Evolutionary conservation across 345 rosid genomes (phyloP).

Genomic region (Acer negundo): DNA sequence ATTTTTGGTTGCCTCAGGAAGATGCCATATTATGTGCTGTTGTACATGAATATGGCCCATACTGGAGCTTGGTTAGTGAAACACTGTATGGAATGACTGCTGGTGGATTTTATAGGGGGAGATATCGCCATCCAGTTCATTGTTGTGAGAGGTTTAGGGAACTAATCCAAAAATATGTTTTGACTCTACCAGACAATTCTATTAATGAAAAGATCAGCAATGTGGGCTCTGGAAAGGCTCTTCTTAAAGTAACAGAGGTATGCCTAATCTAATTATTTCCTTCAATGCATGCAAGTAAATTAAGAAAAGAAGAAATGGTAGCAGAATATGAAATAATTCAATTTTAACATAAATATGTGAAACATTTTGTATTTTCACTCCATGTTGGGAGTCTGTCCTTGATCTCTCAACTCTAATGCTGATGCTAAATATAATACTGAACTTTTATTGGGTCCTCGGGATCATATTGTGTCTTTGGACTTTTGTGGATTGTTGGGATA

Average conservation of each 20-base stretch:
- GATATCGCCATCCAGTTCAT: constrained; percentile 90
- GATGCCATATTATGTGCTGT: constrained; percentile 97
- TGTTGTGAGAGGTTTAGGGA: constrained; percentile 97
- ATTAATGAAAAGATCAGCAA: constrained; percentile 62
- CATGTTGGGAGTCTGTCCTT: background rate
- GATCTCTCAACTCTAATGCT: background rate
- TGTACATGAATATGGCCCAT: constrained; percentile 95
- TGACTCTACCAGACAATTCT: constrained; percentile 66
- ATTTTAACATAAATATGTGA: background rate
- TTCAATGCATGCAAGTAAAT: background rate
- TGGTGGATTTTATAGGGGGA: constrained; percentile 91
- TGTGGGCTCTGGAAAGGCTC: constrained; percentile 83
- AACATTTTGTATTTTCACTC: too few relatives aligned
- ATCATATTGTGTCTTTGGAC: background rate
- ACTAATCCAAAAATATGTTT: constrained; percentile 71
- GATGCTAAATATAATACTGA: background rate
- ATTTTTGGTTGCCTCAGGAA: constrained; percentile 93
- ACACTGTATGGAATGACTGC: constrained; percentile 88
- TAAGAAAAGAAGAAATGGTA: background rate
- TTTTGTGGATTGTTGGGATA: background rate
- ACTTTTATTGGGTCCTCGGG: background rate
- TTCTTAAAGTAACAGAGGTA: constrained; percentile 98
- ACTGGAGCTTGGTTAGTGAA: constrained; percentile 88
- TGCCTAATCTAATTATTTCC: constrained; percentile 22
- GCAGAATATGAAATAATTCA: background rate